Conservation (phyloP, 139 green algal genomes). For the Spirogloea muscicola region DNA sequence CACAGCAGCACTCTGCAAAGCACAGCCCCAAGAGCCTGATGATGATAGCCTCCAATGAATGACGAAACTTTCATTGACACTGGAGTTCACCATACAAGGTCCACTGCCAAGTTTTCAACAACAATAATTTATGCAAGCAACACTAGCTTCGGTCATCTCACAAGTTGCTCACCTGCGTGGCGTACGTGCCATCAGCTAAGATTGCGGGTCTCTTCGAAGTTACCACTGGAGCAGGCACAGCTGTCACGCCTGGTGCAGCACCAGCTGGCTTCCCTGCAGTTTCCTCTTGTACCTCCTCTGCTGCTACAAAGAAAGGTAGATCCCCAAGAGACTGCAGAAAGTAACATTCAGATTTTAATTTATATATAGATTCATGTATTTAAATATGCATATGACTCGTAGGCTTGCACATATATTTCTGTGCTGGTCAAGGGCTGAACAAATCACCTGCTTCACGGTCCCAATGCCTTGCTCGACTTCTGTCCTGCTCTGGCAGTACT, state of each 20-base stretch:
- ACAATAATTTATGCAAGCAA: no score
- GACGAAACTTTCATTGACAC: no score
- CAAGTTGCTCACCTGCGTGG: no score
- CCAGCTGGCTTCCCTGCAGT: neutral
- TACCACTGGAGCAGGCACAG: constrained; percentile 18
- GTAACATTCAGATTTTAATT: no score
- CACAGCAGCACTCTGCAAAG: constrained; percentile 56
- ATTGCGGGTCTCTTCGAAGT: constrained; percentile 74
- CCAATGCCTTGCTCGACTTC: constrained; percentile 75
- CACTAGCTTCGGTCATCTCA: no score
- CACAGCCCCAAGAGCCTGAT: no score
- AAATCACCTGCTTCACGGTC: constrained; percentile 71
- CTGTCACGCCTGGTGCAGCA: constrained; percentile 12
- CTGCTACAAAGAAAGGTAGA: constrained; percentile 40
- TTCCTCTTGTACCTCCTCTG: constrained; percentile 16
- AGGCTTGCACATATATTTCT: no score
- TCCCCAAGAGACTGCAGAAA: constrained; percentile 46
- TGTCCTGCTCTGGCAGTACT: constrained; percentile 70
- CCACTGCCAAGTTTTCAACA: no score
- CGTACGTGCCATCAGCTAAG: constrained; percentile 95
- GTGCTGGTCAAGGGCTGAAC: constrained; percentile 62
- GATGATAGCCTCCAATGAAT: no score
- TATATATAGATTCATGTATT: no score
- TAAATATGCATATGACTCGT: no score
- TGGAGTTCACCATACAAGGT: no score